A percentile compares a stretch with the other conserved stretches of the same genome.
These are phyloP conservation scores for Pichia sp. DNA, from an alignment of 1,139 yeast genomes.

Conservation along the genomic window DNA sequence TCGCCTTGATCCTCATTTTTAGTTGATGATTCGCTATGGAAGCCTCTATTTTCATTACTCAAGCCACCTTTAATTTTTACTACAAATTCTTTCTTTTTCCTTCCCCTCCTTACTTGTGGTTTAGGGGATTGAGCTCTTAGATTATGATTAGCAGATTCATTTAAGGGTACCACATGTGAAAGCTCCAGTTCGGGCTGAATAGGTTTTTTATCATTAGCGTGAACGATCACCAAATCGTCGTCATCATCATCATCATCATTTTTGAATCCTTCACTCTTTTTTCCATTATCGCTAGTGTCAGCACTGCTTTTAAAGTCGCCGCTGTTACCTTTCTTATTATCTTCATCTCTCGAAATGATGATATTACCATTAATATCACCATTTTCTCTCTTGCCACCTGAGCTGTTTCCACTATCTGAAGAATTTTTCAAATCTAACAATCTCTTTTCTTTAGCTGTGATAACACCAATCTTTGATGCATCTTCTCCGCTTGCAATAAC, in stretches of 20 bases:
- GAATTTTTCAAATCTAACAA: neutral
- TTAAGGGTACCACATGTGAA: neutral
- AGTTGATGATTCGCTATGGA: neutral
- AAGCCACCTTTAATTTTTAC: neutral
- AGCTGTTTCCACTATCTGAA: neutral
- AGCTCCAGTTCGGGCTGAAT: neutral
- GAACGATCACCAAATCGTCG: slow-evolving; percentile 14
- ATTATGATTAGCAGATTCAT: neutral
- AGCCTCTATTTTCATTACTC: neutral
- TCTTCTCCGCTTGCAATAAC: slow-evolving; percentile 34
- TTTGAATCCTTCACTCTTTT: neutral
- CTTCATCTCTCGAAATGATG: neutral
- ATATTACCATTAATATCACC: neutral
- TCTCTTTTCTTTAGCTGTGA: slow-evolving; percentile 9
- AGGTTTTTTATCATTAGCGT: slow-evolving; percentile 11
- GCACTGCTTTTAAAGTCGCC: neutral
- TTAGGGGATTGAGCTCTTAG: neutral
- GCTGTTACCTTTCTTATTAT: neutral
- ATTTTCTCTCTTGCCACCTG: neutral
- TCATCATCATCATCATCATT: slow-evolving; percentile 1
- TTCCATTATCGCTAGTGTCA: neutral
- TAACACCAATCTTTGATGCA: slow-evolving; percentile 34
- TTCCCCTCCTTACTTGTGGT: neutral
- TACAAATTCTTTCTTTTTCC: neutral
- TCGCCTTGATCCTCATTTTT: neutral